Conservation (phyloP, 441 rosid species). For the Geranium incanum region DNA sequence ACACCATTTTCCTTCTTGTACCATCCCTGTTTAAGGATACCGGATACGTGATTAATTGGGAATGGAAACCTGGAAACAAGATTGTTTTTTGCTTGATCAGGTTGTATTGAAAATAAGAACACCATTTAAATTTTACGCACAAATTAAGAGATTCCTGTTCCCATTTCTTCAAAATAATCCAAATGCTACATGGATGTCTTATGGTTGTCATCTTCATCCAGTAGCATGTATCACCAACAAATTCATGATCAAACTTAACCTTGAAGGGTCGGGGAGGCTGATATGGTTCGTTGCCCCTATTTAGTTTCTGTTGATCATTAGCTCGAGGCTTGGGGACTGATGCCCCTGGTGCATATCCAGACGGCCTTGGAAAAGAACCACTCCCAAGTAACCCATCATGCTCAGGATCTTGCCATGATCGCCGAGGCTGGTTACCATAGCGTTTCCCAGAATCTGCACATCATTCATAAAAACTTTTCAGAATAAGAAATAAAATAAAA, state of each 20-base stretch:
- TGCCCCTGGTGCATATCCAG: conserved; percentile 59
- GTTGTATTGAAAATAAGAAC: conserved; percentile 1
- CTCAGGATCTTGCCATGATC: conserved; percentile 78
- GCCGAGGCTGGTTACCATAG: conserved; percentile 61
- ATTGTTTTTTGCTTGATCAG: not conserved
- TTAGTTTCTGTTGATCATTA: conserved; percentile 58
- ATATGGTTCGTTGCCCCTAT: conserved; percentile 69
- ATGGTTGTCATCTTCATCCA: conserved; percentile 7
- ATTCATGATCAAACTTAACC: conserved; percentile 35
- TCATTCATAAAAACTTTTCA: conserved; percentile 3
- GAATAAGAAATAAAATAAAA: not conserved
- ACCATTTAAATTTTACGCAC: not conserved
- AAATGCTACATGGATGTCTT: conserved; percentile 3
- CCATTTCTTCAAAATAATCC: conserved; percentile 13
- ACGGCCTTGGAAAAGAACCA: conserved; percentile 80
- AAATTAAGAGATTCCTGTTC: not conserved
- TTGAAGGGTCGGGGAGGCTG: conserved; percentile 97
- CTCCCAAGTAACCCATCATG: conserved; percentile 99
- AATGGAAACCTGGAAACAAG: not conserved
- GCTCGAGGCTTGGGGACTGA: conserved; percentile 55
- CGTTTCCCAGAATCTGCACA: conserved; percentile 62
- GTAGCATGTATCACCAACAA: not conserved
- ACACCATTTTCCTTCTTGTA: not conserved
- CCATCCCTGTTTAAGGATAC: not conserved
- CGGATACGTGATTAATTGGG: not conserved